Evolutionary conservation across 169 alveolate genomes (phyloP), one percentile per base, ranked within the genome.

Genomic region (Cryptosporidium parvum): DNA sequence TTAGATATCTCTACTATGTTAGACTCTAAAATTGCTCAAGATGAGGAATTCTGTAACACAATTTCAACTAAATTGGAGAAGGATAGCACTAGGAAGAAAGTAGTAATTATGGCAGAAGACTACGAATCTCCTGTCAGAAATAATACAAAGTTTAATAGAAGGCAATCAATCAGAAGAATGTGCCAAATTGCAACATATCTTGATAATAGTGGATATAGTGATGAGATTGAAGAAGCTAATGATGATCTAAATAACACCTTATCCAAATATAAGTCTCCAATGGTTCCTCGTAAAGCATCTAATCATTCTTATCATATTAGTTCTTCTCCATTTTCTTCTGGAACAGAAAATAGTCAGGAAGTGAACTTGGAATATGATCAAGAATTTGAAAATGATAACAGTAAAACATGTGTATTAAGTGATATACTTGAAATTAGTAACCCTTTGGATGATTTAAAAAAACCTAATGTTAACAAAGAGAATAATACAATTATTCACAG

Each of bases 161-260:
- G 89, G 18, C 89, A 80, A n/a, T 80, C 89, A 18, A 80, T 80
- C 26, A 59, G 59, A 62, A 80, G 89, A 37, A 80, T 80, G 52
- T 80, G 89, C 45, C 89, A 80, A 31, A 62, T 80, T 44, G 89
- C 89, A 23, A 61, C 89, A 12, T 59, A 42, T 80, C 65, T 80
- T 12, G 89, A 80, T 33, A 80, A 62, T 26, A 70, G 42, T 45
- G 29, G 44, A 0, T 65, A 21, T 26, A 33, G n/a, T n/a, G 44
- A 65, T 0, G 72, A 65, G 18, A 29, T 16, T 26, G 72, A 65
- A 2, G 72, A 65, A n/a, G 42, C 33, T 53, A 26, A 3, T 56
- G n/a, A 26, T 1, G 35, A 26, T 56, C 67, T 56, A 21, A 26
- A 56, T 23, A 56, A 56, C 18, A 12, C 35, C 67, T 56, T 56